Evolutionary conservation across 1,139 yeast genomes (phyloP).

Genomic region (Geotrichum reessii): DNA sequence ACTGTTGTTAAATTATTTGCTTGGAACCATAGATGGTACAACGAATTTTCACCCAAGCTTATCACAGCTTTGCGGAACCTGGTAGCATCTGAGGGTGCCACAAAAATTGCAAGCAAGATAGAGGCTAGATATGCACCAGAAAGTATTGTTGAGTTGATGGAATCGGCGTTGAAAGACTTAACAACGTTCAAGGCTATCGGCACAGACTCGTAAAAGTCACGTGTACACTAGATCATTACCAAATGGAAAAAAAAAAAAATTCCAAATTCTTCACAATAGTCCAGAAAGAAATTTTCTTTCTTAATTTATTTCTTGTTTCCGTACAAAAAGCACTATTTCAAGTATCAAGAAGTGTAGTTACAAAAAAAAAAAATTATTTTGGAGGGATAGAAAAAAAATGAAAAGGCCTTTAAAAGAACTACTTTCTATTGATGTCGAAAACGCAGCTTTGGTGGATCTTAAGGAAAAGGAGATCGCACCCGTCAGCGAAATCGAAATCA

Average conservation of each 20-base stretch:
- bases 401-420: slow-evolving; percentile 32
- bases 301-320: neutral
- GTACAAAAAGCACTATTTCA: neutral
- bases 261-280: neutral
- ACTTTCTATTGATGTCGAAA: slow-evolving; percentile 28
- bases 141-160: slow-evolving; percentile 53
- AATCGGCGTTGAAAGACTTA: slow-evolving; percentile 47
- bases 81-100: slow-evolving; percentile 70
- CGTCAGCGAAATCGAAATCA: neutral
- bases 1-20: slow-evolving; percentile 70
- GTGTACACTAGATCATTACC: neutral
- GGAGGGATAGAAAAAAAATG: no score
- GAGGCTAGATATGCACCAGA: slow-evolving; percentile 64
- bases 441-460: neutral
- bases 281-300: neutral
- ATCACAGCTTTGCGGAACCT: slow-evolving; percentile 51
- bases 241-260: neutral
- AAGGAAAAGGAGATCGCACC: neutral
- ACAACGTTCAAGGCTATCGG: slow-evolving; percentile 44
- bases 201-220: slow-evolving; percentile 25
- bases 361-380: slow-evolving; percentile 5
- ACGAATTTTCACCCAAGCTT: slow-evolving; percentile 73
- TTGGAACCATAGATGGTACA: slow-evolving; percentile 98
- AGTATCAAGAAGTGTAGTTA: neutral
- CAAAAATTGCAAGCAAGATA: slow-evolving; percentile 70